Evolutionary conservation across 2,329 filamentous ascomycete species (phyloP).

Genomic region (Pseudocercospora musae): DNA sequence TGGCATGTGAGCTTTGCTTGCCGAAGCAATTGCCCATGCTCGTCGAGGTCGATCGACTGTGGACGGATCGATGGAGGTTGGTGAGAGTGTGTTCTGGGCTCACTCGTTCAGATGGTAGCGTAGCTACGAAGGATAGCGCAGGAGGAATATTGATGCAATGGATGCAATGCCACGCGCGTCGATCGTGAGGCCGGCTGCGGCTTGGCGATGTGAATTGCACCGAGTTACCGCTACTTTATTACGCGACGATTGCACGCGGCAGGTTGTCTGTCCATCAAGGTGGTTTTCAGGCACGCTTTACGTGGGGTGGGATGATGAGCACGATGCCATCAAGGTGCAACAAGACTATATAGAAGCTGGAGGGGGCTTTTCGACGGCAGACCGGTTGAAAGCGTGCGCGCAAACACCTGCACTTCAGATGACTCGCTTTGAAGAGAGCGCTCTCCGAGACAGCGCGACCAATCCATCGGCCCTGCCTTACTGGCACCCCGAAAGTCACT

Average conservation of each 20-base stretch:
- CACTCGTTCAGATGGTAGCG: background rate
- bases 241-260: background rate
- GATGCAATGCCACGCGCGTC: too few species aligned
- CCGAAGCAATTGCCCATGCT: conserved; percentile 86
- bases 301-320: conserved; percentile 6
- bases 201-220: too few species aligned
- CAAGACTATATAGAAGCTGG: background rate
- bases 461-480: conserved; percentile 21
- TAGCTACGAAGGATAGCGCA: background rate
- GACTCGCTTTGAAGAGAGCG: conserved; percentile 25
- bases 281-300: conserved; percentile 12
- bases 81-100: background rate
- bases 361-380: conserved; percentile 12
- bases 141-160: background rate
- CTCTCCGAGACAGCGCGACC: conserved; percentile 21
- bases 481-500: conserved; percentile 26
- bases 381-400: background rate
- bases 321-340: conserved; percentile 13
- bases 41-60: conserved; percentile 7
- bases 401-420: conserved; percentile 6
- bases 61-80: background rate
- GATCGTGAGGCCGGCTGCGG: too few species aligned
- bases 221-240: background rate
- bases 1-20: conserved; percentile 58
- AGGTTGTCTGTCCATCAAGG: conserved; percentile 19